Base-by-base conservation (phyloP, 768 basidiomycete species). In the Dioszegia hungarica region DNA sequence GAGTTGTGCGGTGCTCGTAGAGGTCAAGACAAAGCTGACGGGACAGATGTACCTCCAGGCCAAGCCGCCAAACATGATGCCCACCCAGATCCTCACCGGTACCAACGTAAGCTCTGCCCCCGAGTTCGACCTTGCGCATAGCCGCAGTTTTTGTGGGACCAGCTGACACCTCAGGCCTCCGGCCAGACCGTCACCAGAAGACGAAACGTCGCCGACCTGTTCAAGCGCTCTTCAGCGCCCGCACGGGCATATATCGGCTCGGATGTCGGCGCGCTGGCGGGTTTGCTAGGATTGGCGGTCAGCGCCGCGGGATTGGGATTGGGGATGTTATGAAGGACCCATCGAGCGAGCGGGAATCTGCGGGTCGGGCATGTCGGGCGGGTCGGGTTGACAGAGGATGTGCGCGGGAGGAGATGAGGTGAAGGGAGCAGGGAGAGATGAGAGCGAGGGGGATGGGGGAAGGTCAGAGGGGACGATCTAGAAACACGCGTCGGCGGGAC, bases 41-140 rank as follows among this genome's bases (percentile, higher is more conserved):
- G 1, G n/a, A n/a, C 0, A 68, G 67, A 66, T 78, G 64, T 76
- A 74, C 62, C 62, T 76, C 47, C 63, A 63, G 15, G 71, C 87
- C n/a, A 51, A 80, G 14, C 82, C 85, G 10, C 90, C 92, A 24
- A 87, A 85, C 76, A 94, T 95, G 91, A 78, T 90, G 28, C 92
- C 92, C 1, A 88, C 87, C 3, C 80, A 79, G 63, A 41, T 70
- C 43, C 78, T 94, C 56, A 81, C 86, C n/a, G 76, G 75, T 41
- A 67, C 66, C 19, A 77, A 75, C 62, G 74, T 74, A 53, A 61
- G 74, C 33, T 37, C 20, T 22, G 22, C 17, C 27, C 19, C 19
- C 17, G 37, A 29, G 3, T 24, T 6, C 14, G 14, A n/a, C n/a
- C n/a, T n/a, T n/a, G n/a, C n/a, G n/a, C n/a, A n/a, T n/a, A n/a